Evolutionary conservation across 2,329 filamentous ascomycete genomes (phyloP), one percentile per base, ranked within the genome.

Genomic region (Domatiomyces catenatus): DNA sequence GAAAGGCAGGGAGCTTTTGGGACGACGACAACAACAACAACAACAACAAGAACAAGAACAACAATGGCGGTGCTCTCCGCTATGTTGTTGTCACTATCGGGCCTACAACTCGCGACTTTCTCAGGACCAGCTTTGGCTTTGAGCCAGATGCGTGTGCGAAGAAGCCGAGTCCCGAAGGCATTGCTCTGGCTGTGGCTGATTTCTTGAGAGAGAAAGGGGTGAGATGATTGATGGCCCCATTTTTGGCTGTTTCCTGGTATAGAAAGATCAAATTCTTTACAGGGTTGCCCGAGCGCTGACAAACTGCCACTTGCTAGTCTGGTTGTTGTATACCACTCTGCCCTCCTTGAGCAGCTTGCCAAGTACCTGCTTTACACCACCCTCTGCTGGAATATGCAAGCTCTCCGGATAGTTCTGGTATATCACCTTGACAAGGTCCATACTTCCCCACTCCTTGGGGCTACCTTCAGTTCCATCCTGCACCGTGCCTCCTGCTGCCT

Each of bases 381-480:
- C 74, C 55, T 85, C 80, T 0, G 92, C 92, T 7, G 89, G 82
- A 8, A 74, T 63, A 66, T 89, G 84, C 57, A 96, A 70, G 60
- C 74, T 79, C 63, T 84, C 79, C 0, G 85, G 82, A 19, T 94
- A 81, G 60, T 86, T 81, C 49, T 74, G 75, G 64, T 98, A 98
- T 32, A 98, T 86, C 28, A 84, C 71, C 66, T 84, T 85, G n/a
- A 95, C 90, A 56, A 96, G 72, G 52, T 90, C 86, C 75, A 87
- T 82, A 7, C 80, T 74, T 5, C 76, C 78, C 84, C 83, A 87
- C 0, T 66, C 64, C 52, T 68, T 65, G 12, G 59, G 58, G 45
- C 48, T 46, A 47, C 57, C 58, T 42, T 62, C 55, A 28, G 48
- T 50, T 39, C 10, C 10, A 39, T 15, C 32, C 5, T 15, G 32